These are phyloP conservation scores for Paradendryphiella salina DNA, from an alignment of 2,329 filamentous ascomycete genomes.

Conservation along the genomic window DNA sequence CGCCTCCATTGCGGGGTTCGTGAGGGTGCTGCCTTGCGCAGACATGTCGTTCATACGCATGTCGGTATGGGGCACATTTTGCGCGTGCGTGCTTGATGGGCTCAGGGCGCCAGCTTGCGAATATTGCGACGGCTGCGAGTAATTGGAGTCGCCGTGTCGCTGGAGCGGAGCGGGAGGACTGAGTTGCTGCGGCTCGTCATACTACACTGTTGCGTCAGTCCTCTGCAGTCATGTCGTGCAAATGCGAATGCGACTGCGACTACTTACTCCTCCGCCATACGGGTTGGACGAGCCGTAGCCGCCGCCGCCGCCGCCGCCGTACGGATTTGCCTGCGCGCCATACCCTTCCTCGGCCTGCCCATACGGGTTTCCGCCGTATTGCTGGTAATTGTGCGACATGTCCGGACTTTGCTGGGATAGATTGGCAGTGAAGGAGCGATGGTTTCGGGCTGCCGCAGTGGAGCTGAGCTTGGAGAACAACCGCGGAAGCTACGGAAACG, in stretches of 20 bases:
- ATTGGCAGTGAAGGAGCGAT: conserved; percentile 12
- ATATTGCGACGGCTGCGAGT: conserved; percentile 47
- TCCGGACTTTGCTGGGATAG: conserved; percentile 14
- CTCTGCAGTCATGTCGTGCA: conserved; percentile 10
- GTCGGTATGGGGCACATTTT: conserved; percentile 22
- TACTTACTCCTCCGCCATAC: conserved; percentile 36
- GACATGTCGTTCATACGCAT: conserved; percentile 15
- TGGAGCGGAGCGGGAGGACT: conserved; percentile 37
- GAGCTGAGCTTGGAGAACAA: conserved; percentile 26
- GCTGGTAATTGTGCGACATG: conserved; percentile 56
- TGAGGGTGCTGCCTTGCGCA: conserved; percentile 3
- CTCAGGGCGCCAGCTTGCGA: conserved; percentile 22
- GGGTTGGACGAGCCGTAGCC: conserved; percentile 39
- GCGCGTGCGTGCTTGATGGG: conserved; percentile 33
- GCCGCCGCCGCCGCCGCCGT: conserved; percentile 41
- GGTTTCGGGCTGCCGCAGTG: conserved; percentile 26
- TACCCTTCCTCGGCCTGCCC: conserved; percentile 13
- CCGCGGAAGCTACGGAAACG: conserved; percentile 37
- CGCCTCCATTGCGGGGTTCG: conserved; percentile 55
- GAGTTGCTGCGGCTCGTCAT: conserved; percentile 29
- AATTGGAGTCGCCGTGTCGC: conserved; percentile 43
- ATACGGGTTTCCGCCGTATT: conserved; percentile 43
- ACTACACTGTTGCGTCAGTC: conserved; percentile 20
- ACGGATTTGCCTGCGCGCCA: conserved; percentile 40
- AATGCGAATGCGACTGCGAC: not conserved